Percentiles rank a stretch among this genome's conserved stretches.
Conservation (phyloP, 352 stramenopile genomes). For the Pythium phragmiticola region DNA sequence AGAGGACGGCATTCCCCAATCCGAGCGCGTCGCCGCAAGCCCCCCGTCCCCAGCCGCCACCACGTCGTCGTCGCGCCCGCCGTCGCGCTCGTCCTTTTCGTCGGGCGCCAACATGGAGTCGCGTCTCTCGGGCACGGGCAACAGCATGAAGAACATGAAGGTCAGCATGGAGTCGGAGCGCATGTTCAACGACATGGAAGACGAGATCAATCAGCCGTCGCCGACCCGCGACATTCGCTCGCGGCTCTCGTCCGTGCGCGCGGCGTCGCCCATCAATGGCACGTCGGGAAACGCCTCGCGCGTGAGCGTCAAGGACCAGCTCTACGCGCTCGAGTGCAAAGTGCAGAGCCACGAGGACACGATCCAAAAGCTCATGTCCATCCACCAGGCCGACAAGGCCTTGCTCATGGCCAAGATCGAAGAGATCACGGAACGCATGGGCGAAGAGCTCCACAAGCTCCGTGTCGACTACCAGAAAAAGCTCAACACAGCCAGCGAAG, state of each 20-base stretch:
- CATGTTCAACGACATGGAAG: slow-evolving; percentile 78
- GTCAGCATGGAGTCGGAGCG: slow-evolving; percentile 79
- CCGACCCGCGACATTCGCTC: slow-evolving; percentile 55
- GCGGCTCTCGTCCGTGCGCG: slow-evolving; percentile 48
- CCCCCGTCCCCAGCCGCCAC: background rate
- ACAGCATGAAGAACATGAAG: slow-evolving; percentile 82
- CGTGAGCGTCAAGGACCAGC: slow-evolving; percentile 79
- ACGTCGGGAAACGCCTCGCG: slow-evolving; percentile 21
- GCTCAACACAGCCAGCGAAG: slow-evolving; percentile 75
- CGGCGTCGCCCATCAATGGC: slow-evolving; percentile 54
- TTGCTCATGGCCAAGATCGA: slow-evolving; percentile 79
- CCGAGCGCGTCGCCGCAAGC: slow-evolving; percentile 8
- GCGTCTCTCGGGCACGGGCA: slow-evolving; percentile 50
- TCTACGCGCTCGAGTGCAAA: slow-evolving; percentile 77
- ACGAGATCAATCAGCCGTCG: slow-evolving; percentile 58
- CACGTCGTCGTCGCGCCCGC: slow-evolving; percentile 15
- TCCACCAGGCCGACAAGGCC: slow-evolving; percentile 77
- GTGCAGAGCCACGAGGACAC: slow-evolving; percentile 79
- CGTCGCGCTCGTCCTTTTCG: slow-evolving; percentile 15
- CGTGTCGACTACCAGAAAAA: slow-evolving; percentile 82
- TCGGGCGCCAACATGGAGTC: slow-evolving; percentile 48
- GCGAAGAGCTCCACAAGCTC: slow-evolving; percentile 74
- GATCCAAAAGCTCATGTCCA: slow-evolving; percentile 83
- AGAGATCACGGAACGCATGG: slow-evolving; percentile 76
- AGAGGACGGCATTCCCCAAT: slow-evolving; percentile 14